Base-by-base conservation (phyloP, 805 yeast genomes). In the Ogataea degrootiae region DNA sequence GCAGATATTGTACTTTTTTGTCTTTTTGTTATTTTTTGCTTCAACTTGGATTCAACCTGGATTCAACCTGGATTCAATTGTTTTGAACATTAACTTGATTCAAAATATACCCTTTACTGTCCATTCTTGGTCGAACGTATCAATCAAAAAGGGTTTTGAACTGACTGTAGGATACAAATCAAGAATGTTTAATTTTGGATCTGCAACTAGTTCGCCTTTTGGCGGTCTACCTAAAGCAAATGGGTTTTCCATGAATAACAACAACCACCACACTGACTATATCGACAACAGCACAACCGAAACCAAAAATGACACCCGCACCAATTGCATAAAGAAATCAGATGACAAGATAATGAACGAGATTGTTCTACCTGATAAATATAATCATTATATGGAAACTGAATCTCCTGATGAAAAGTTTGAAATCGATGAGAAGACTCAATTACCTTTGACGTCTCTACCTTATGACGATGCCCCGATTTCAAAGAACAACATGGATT, bases 401-500 rank as follows among this genome's bases (percentile, higher is more conserved):
- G 65, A 51, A 2, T 55, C 46, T 16, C 49, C 49, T 16, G 36
- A 37, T 2, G 58, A 57, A 6, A 60, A 40, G 14, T 39, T 59
- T 44, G 58, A 54, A 14, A 48, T 61, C n/a, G 67, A 61, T 39
- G 47, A 45, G 15, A 45, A 43, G 35, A 55, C 63, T 2, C 57
- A 57, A 35, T 46, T 62, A 34, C 66, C 65, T 15, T 52, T 71
- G 2, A 61, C 65, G 6, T 56, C 62, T 23, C 57, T 71, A 15
- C 63, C 67, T 2, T 67, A 67, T 21, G 66, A 62, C 0, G 74
- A 70, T 1, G 65, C 61, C 7, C 69, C 71, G 15, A 39, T 59
- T 8, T 60, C 52, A 9, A 46, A 45, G 19, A 61, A 63, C 31
- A 63, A 67, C 40, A 57, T 55, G 4, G 49, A 52, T n/a, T 72